Evolutionary conservation across 2,329 filamentous ascomycete species (phyloP).

Genomic region (Corynespora cassiicola): DNA sequence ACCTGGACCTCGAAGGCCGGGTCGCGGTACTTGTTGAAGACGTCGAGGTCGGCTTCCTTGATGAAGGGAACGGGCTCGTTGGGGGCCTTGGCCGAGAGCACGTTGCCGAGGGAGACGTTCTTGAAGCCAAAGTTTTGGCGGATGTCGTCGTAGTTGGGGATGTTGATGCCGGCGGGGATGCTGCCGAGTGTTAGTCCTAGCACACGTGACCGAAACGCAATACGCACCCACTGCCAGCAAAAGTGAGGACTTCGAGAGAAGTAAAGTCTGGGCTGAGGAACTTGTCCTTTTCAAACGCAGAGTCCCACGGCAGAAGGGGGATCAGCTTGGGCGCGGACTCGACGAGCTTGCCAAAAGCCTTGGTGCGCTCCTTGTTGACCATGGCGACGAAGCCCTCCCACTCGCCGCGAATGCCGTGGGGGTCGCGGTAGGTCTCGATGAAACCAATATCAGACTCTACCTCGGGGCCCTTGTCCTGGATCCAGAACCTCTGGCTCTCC

Average conservation of each 20-base stretch:
- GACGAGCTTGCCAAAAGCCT: slow-evolving; percentile 85
- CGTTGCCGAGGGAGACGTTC: slow-evolving; percentile 92
- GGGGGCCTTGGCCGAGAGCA: slow-evolving; percentile 87
- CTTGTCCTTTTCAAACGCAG: slow-evolving; percentile 93
- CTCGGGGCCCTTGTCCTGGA: slow-evolving; percentile 57
- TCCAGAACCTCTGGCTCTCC: slow-evolving; percentile 60
- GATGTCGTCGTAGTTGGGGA: slow-evolving; percentile 68
- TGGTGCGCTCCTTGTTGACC: slow-evolving; percentile 90
- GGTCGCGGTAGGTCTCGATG: slow-evolving; percentile 63
- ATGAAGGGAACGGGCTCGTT: slow-evolving; percentile 95
- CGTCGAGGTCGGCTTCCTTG: slow-evolving; percentile 73
- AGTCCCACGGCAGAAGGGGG: slow-evolving; percentile 84
- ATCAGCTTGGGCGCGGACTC: slow-evolving; percentile 82
- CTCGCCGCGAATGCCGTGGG: slow-evolving; percentile 60
- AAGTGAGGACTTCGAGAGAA: slow-evolving; percentile 87
- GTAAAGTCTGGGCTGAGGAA: slow-evolving; percentile 97
- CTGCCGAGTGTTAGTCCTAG: slow-evolving; percentile 18
- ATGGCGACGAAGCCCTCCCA: slow-evolving; percentile 63
- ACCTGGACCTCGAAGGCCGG: slow-evolving; percentile 94
- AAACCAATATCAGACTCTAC: slow-evolving; percentile 63
- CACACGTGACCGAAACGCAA: not conserved
- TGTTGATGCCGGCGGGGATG: slow-evolving; percentile 66
- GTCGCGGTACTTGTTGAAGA: slow-evolving; percentile 85
- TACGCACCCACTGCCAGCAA: slow-evolving; percentile 64
- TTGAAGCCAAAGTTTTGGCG: slow-evolving; percentile 87